phyloP scores from a whole-genome alignment of 1,284 basidiomycete genomes.

The Melanopsichium pennsylvanicum region DNA sequence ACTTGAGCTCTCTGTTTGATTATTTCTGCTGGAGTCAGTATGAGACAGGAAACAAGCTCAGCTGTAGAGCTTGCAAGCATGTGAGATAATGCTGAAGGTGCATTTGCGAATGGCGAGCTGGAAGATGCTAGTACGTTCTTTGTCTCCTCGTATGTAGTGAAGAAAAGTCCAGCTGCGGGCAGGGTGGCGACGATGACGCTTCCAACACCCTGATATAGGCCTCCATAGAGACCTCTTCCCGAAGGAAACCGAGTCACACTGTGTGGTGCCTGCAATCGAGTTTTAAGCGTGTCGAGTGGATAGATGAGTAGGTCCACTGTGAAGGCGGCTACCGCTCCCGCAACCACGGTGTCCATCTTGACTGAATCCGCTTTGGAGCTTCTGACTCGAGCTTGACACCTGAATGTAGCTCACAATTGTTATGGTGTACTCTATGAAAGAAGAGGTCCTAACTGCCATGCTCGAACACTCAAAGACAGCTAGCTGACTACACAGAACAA shows the following conservation, averaged over 20 bases:
- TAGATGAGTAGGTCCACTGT: constrained; percentile 85
- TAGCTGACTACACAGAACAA: too few species aligned
- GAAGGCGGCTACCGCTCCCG: constrained; percentile 59
- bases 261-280: constrained; percentile 86
- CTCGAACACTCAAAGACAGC: too few species aligned
- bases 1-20: constrained; percentile 60
- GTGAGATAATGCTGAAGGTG: constrained; percentile 42
- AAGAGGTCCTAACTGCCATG: too few species aligned
- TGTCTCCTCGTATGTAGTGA: constrained; percentile 52
- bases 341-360: constrained; percentile 45
- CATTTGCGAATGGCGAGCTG: constrained; percentile 31
- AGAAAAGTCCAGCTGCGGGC: constrained; percentile 72
- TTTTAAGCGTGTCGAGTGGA: constrained; percentile 96
- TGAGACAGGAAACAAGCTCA: constrained; percentile 53
- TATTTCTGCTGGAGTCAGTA: constrained; percentile 58
- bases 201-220: constrained; percentile 94
- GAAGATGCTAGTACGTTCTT: constrained; percentile 45
- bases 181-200: constrained; percentile 95
- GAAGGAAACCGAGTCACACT: constrained; percentile 74
- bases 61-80: constrained; percentile 47
- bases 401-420: too few species aligned
- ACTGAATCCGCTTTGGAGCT: too few species aligned
- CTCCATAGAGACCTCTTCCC: constrained; percentile 82
- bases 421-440: too few species aligned
- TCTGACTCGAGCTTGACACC: too few species aligned